Base-by-base conservation (phyloP, 495 filamentous ascomycete genomes). In the Neurospora sp. region DNA sequence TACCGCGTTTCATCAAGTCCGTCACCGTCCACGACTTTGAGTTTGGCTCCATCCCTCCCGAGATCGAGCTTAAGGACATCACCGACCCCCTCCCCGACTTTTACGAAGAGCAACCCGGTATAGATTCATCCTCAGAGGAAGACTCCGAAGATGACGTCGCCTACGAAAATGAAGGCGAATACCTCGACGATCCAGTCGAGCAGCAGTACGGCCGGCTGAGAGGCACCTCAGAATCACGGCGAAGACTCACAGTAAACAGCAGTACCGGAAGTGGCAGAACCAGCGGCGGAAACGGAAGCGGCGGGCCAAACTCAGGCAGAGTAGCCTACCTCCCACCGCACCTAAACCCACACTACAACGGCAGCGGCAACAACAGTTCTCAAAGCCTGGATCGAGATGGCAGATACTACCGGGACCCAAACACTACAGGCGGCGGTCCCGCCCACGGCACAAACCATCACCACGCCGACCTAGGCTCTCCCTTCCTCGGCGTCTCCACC, bases 71-170 rank as follows among this genome's bases (percentile, higher is more conserved):
- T 59, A 98, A 97, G 82, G 95, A 98, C 76, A 93, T 99, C 73
- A 95, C 94, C 77, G 95, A 98, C 80, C 96, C 96, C 0, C 88
- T 98, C 68, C 88, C 93, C 4, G 96, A 98, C 74, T 99, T 99
- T 78, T 99, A 99, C 83, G 96, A 98, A 76, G 92, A 93, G 75
- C 91, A 93, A 68, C 85, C 89, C 12, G 86, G 86, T 42, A 80
- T 81, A 7, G 81, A 84, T 20, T 75, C 27, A 27, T 27, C 74
- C 0, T 74, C 75, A n/a, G 14, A 61, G 5, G 73, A 72, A 27
- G 81, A 84, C 42, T 83, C 84, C 18, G 84, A 83, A 0, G 80
- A 81, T 0, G 82, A 84, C 2, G 81, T 81, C 22, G 80, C 80
- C 16, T 78, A 75, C 6, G 75, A 78, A 8, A 80, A 82, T 8